A percentile compares a stretch with the other conserved stretches of the same genome.
Evolutionary conservation across 768 basidiomycete species (phyloP).

Genomic region (Hypholoma sublateritium): DNA sequence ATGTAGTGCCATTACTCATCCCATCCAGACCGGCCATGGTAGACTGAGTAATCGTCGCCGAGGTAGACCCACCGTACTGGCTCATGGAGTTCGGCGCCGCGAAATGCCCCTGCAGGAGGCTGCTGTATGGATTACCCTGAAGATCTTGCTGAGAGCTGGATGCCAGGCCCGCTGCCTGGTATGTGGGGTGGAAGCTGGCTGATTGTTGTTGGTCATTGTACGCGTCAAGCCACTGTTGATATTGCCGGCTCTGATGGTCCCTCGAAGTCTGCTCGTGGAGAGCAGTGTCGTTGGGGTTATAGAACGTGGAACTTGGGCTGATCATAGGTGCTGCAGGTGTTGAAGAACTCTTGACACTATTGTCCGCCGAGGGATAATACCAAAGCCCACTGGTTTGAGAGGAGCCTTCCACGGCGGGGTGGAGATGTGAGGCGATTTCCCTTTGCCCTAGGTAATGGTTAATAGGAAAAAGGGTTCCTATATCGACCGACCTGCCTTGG

Average conservation of each 20-base stretch:
- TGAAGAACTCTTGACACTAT: conserved; percentile 14
- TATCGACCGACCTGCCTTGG: conserved; percentile 19
- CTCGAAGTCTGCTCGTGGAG: conserved; percentile 21
- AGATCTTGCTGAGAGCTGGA: conserved; percentile 13
- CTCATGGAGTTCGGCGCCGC: conserved; percentile 16
- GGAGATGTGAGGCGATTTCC: conserved; percentile 7
- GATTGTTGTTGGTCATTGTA: conserved; percentile 27
- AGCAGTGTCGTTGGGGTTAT: conserved; percentile 43
- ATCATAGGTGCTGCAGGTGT: conserved; percentile 46
- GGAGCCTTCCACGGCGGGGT: conserved; percentile 4
- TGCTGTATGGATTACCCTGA: conserved; percentile 23
- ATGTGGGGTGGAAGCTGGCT: conserved; percentile 16
- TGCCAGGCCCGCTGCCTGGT: conserved; percentile 16
- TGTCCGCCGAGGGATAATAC: conserved; percentile 18
- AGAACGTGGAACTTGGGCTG: conserved; percentile 52
- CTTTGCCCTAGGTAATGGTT: conserved; percentile 6
- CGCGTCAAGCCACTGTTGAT: conserved; percentile 41
- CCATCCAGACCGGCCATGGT: conserved; percentile 11
- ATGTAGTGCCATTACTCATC: conserved; percentile 4
- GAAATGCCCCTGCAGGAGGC: conserved; percentile 25
- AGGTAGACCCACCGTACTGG: conserved; percentile 23
- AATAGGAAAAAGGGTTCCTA: conserved; percentile 12
- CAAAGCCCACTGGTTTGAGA: conserved; percentile 15
- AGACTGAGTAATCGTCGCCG: conserved; percentile 22
- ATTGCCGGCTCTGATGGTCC: conserved; percentile 30